Percentiles rank a stretch among this genome's conserved stretches.
Evolutionary conservation across 768 basidiomycete genomes (phyloP).

Genomic region (Mycena floridula): DNA sequence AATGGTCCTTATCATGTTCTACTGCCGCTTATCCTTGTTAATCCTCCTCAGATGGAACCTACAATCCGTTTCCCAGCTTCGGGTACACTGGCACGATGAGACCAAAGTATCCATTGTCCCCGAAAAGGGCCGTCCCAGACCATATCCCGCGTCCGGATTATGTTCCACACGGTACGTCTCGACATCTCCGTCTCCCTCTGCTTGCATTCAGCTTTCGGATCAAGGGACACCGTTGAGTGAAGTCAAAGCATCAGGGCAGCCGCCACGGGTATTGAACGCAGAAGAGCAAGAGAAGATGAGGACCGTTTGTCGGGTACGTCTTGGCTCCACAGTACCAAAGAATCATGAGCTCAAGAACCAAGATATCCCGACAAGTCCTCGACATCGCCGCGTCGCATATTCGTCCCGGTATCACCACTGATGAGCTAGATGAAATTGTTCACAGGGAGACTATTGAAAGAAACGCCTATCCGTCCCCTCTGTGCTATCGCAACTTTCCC

Average conservation of each 20-base stretch:
- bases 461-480: constrained; percentile 88
- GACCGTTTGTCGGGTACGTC: constrained; percentile 72
- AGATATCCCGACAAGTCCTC: constrained; percentile 91
- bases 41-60: constrained; percentile 58
- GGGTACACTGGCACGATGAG: constrained; percentile 74
- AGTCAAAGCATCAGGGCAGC: constrained; percentile 47
- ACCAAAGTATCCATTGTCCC: constrained; percentile 85
- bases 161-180: constrained; percentile 50
- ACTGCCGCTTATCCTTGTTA: no score
- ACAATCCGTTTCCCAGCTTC: constrained; percentile 74
- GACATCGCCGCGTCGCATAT: constrained; percentile 85
- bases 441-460: constrained; percentile 89
- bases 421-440: constrained; percentile 90
- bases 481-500: constrained; percentile 87
- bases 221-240: constrained; percentile 63
- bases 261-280: constrained; percentile 55
- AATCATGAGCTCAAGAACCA: no score
- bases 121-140: constrained; percentile 68
- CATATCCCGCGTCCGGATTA: constrained; percentile 90
- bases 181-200: constrained; percentile 5
- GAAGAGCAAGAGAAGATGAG: constrained; percentile 91
- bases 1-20: no score
- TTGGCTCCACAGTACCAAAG: no score
- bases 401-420: constrained; percentile 90
- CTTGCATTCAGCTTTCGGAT: constrained; percentile 14